Conservation (phyloP, 2,329 filamentous ascomycete species). For the Aspergillus quadrilineatus region DNA sequence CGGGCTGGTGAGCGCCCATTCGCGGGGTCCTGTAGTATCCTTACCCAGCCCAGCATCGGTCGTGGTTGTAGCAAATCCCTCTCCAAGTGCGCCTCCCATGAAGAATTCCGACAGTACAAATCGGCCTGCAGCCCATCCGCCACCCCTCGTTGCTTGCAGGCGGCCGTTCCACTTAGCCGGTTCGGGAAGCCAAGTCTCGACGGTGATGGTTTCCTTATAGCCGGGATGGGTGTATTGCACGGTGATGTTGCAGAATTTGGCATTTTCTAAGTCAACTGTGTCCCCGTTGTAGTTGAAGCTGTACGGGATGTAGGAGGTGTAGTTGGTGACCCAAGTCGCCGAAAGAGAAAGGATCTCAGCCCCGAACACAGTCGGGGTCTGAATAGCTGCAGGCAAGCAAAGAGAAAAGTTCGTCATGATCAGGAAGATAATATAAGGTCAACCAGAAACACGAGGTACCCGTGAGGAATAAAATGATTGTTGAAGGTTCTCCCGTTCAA, state of each 20-base stretch:
- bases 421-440: neutral
- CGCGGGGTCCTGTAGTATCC: neutral
- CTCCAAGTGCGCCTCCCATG: slow-evolving; percentile 14
- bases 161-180: slow-evolving; percentile 36
- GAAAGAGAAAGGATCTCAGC: slow-evolving; percentile 22
- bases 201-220: slow-evolving; percentile 33
- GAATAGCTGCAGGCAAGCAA: slow-evolving; percentile 8
- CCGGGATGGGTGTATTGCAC: slow-evolving; percentile 41
- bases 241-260: slow-evolving; percentile 40
- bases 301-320: neutral
- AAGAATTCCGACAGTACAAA: slow-evolving; percentile 11
- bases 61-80: slow-evolving; percentile 10
- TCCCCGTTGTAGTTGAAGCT: slow-evolving; percentile 15
- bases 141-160: slow-evolving; percentile 42
- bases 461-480: neutral
- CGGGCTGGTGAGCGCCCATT: slow-evolving; percentile 14
- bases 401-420: neutral
- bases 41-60: slow-evolving; percentile 17
- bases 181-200: slow-evolving; percentile 37
- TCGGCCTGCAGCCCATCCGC: slow-evolving; percentile 30
- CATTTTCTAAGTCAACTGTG: slow-evolving; percentile 4
- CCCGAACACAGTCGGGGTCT: slow-evolving; percentile 15
- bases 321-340: slow-evolving; percentile 17
- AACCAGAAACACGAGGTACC: neutral
- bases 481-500: neutral